A percentile compares a stretch with the other conserved stretches of the same genome.
Evolutionary conservation across 1,139 yeast genomes (phyloP).

Genomic region (Yamadazyma membranifaciens): DNA sequence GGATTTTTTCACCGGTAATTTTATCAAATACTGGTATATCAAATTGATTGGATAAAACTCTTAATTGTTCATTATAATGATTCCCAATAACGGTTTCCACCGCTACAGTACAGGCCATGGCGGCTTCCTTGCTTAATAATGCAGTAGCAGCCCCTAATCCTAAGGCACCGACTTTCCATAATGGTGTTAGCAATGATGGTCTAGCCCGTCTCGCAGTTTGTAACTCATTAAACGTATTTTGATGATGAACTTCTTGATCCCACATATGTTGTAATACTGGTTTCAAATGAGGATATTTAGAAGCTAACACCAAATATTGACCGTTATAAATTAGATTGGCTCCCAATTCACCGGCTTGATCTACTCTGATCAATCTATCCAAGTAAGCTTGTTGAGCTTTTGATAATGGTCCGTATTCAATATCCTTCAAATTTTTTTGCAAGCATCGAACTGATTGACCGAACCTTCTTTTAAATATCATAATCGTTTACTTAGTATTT

Average conservation of each 20-base stretch:
- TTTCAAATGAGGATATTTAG: slow-evolving; percentile 66
- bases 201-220: slow-evolving; percentile 80
- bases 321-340: slow-evolving; percentile 94
- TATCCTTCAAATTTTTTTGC: slow-evolving; percentile 14
- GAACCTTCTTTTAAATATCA: slow-evolving; percentile 7
- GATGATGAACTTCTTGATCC: slow-evolving; percentile 95
- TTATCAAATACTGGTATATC: slow-evolving; percentile 46
- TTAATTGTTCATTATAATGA: slow-evolving; percentile 86
- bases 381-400: slow-evolving; percentile 68
- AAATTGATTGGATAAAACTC: slow-evolving; percentile 67
- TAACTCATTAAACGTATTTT: slow-evolving; percentile 73
- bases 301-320: slow-evolving; percentile 74
- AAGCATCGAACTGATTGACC: slow-evolving; percentile 4
- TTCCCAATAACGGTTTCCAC: slow-evolving; percentile 98
- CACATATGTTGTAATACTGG: slow-evolving; percentile 90
- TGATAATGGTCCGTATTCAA: slow-evolving; percentile 44
- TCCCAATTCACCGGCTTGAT: slow-evolving; percentile 98
- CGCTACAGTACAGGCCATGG: slow-evolving; percentile 99
- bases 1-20: slow-evolving; percentile 34
- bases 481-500: not conserved
- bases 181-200: slow-evolving; percentile 86
- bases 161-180: slow-evolving; percentile 91
- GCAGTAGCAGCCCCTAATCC: slow-evolving; percentile 89
- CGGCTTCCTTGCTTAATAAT: slow-evolving; percentile 85
- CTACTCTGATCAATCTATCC: slow-evolving; percentile 81